Evolutionary conservation across 306 rosid genomes (phyloP).

Genomic region (Cicer chorassanicum): DNA sequence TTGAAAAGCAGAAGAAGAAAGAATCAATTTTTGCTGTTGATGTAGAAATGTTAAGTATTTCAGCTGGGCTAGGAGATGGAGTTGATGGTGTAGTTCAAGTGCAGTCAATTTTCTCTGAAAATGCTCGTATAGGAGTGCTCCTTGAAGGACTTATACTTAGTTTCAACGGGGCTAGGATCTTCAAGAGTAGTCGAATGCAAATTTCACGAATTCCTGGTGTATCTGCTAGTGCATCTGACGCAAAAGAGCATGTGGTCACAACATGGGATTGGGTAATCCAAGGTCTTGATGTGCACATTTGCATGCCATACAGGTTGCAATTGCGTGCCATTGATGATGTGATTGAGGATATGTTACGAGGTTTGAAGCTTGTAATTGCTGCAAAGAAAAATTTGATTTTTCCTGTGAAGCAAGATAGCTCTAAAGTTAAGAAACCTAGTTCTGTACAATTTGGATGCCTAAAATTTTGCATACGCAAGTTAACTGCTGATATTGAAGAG

Average conservation of each 20-base stretch:
- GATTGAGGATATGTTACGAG: conserved; percentile 91
- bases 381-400: conserved; percentile 81
- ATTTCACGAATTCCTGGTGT: conserved; percentile 86
- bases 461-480: conserved; percentile 80
- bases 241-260: conserved; percentile 55
- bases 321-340: conserved; percentile 98
- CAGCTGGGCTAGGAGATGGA: conserved; percentile 93
- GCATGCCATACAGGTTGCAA: conserved; percentile 90
- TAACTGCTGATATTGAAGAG: conserved; percentile 93
- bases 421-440: conserved; percentile 72
- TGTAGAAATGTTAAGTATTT: conserved; percentile 82
- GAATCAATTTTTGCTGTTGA: conserved; percentile 95
- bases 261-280: conserved; percentile 98
- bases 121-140: conserved; percentile 94
- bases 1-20: conserved; percentile 77
- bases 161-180: conserved; percentile 75
- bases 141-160: conserved; percentile 91
- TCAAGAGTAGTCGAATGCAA: conserved; percentile 97
- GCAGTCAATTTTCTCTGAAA: conserved; percentile 97
- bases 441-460: conserved; percentile 80
- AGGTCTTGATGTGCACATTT: conserved; percentile 88
- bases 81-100: conserved; percentile 88
- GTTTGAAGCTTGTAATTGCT: conserved; percentile 79
- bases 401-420: conserved; percentile 74
- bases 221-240: conserved; percentile 60